Base-by-base conservation (phyloP, 495 filamentous ascomycete genomes). In the Hyphodiscus hymeniophilus region DNA sequence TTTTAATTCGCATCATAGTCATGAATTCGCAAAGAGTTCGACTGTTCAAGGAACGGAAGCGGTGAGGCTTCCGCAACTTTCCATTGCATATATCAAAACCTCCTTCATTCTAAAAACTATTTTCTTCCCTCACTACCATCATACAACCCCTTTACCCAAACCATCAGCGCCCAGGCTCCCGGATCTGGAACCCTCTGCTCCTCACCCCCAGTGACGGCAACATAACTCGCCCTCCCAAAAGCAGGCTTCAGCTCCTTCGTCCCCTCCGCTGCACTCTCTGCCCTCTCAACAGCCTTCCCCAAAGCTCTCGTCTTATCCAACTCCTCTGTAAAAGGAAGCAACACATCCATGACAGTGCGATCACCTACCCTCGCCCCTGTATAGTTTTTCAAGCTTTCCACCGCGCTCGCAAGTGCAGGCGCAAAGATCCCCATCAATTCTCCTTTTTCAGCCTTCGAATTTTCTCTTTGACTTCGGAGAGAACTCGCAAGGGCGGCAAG, bases 121-220 rank as follows among this genome's bases (percentile, higher is more conserved):
- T 10, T 28, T 28, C 26, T 10, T 5, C 26, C 26, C 26, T 10
- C 10, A 13, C 38, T 54, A 15, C 39, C 52, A 40, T 54, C 54
- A 45, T 58, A 56, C 45, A 80, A 52, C 0, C 77, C 78, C 54
- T 63, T 64, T 47, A 82, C 70, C 46, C 68, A 77, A 4, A 79
- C 73, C 66, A 75, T 77, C 20, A 72, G 72, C 1, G 76, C 78
- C 73, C 73, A 80, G 7, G 78, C 78, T 30, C 78, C 78, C 7
- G 78, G 78, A 55, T 82, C 77, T 2, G 77, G 77, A 23, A 72
- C 67, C 48, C 63, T 63, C 47, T 66, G 64, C 43, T 56, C 65
- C 21, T 63, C 68, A 8, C 60, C 56, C 1, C 63, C 66, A 0
- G 64, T 17, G 5, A 17, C 73, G 1, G 73, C 77, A 12, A 81